Base-by-base conservation (phyloP, 2,329 filamentous ascomycete genomes). In the Clarireedia homoeocarpa region DNA sequence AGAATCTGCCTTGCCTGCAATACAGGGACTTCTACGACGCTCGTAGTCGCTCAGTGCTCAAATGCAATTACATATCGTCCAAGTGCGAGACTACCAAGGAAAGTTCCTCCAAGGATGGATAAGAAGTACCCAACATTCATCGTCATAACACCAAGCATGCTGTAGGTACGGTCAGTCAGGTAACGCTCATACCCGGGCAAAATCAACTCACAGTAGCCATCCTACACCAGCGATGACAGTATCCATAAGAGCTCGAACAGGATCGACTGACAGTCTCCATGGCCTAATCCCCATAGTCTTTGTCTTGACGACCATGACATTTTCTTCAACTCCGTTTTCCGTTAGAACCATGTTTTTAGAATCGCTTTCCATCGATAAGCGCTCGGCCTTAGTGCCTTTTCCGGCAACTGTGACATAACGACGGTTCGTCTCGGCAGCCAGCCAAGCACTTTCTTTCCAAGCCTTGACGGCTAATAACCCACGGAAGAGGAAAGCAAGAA, bases 91-190 rank as follows among this genome's bases (percentile, higher is more conserved):
- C 94, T 94, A 24, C 92, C 92, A n/a, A 95, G 68, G 67, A 97
- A 96, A 1, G 87, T 81, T 14, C 86, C 86, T 4, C 77, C 85
- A 10, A 95, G 77, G n/a, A 91, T 79, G 0, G 88, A 91, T 54
- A 90, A 72, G 70, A 92, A 92, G 69, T 94, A 94, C 12, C 89
- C 89, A 15, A 92, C 80, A 65, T 94, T 94, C 75, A 89, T 83
- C 1, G 88, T 91, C 89, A 94, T 96, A 68, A 95, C 87, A 14
- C 88, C 89, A 73, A 96, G 74, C 91, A 96, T 96, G 58, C 91
- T 96, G 64, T 17, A 51, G 10, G 20, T 10, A 52, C 52, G 58
- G 5, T 62, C 53, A 65, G 61, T 24, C 56, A 59, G 5, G 14
- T 36, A 26, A 48, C 30, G 27, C 2, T 34, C 30, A 59, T 10